Base-by-base conservation (phyloP, 202 grass and related monocot species). In the Zoysia matrella region DNA sequence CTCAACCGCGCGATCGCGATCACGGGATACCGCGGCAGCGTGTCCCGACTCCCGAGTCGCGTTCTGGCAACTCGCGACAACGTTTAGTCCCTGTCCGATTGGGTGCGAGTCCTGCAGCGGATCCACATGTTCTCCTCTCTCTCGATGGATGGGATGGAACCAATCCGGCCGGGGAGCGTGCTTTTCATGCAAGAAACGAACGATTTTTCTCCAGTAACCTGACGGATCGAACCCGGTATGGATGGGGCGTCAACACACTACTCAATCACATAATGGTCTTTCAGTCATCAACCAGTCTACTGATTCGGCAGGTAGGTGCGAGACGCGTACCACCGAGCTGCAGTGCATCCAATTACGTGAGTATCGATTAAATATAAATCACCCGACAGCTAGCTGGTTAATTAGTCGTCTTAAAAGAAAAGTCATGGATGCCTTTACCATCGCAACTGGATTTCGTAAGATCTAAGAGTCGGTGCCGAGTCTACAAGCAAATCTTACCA, bases 401-500 rank as follows among this genome's bases (percentile, higher is more conserved):
- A 57, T 22, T 16, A 42, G 22, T 56, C 14, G 48, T 44, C 3
- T 50, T 69, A 55, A 79, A 40, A 39, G 3, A 9, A 1, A 39
- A 22, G 22, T 22, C 22, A 22, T 22, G 22, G 22, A 22, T 11
- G 41, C 47, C 41, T 15, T 36, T 4, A 48, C 41, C 11, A 14
- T 64, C 45, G 55, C 16, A 39, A 10, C n/a, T 43, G 55, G 76
- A 44, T 81, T 69, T 82, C 83, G 9, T 86, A 62, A 77, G 39
- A 67, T 72, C 72, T 50, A 85, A 84, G 77, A 46, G 82, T 85
- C 76, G 87, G 77, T 66, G 77, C 43, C 36, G 36, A 12, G 87
- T 76, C 82, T 51, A 66, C 10, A 50, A 81, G 50, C 79, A 82
- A 68, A 82, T 82, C 83, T 86, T 78, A 69, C 0, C 57, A 71